Evolutionary conservation across 192 early-diverging fungal species (phyloP).

Genomic region (Linnemannia schmuckeri): DNA sequence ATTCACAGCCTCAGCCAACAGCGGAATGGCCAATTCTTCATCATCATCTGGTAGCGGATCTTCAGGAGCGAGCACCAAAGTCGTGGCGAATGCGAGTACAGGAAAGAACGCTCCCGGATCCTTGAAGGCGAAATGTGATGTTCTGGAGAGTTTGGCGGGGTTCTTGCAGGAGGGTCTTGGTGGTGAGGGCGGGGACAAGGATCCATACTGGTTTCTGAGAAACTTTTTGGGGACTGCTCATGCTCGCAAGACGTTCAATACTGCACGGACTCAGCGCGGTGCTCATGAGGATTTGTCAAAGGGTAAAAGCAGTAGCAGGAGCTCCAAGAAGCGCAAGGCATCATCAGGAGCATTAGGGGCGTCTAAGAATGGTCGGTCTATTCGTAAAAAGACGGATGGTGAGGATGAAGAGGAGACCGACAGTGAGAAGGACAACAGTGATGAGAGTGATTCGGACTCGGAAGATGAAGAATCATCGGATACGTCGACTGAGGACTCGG

Average conservation of each 20-base stretch:
- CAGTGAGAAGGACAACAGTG: constrained; percentile 17
- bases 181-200: constrained; percentile 57
- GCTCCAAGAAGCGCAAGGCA: constrained; percentile 33
- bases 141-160: constrained; percentile 68
- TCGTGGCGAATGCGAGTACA: constrained; percentile 25
- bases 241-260: constrained; percentile 57
- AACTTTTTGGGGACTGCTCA: constrained; percentile 62
- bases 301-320: background rate
- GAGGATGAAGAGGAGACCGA: background rate
- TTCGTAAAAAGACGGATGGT: background rate
- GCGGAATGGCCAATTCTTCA: constrained; percentile 20
- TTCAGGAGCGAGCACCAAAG: background rate
- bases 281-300: constrained; percentile 1
- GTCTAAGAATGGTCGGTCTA: constrained; percentile 17
- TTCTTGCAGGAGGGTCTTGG: constrained; percentile 69
- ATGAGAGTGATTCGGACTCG: constrained; percentile 8
- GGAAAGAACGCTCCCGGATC: constrained; percentile 54
- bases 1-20: constrained; percentile 34
- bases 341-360: background rate
- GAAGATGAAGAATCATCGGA: background rate
- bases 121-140: constrained; percentile 66
- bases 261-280: constrained; percentile 16
- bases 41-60: constrained; percentile 6
- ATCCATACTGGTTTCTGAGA: constrained; percentile 65
- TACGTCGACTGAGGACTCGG: background rate